Conservation (phyloP, 23 red algal genomes). For the Gracilaria domingensis region DNA sequence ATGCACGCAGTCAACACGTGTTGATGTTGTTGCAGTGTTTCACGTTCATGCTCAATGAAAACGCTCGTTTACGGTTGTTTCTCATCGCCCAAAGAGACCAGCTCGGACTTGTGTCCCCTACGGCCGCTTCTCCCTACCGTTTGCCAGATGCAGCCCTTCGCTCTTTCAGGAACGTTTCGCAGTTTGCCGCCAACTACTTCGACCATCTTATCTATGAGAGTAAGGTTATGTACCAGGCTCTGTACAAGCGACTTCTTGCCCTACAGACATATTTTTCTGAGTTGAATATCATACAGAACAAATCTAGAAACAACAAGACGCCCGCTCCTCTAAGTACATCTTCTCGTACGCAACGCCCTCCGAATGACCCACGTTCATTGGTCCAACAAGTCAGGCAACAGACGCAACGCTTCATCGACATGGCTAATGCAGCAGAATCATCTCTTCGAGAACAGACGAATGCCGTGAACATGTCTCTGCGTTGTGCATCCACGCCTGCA, state of each 20-base stretch:
- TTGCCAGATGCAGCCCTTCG: constrained; percentile 1
- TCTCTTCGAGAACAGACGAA: not conserved
- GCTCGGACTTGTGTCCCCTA: constrained; percentile 9
- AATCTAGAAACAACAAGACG: not conserved
- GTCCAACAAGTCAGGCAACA: not conserved
- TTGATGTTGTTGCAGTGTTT: constrained; percentile 28
- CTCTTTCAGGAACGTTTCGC: constrained; percentile 19
- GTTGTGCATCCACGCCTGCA: not conserved
- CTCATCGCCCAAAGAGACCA: not conserved
- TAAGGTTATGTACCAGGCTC: not conserved
- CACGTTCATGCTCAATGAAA: constrained; percentile 5
- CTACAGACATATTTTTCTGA: not conserved
- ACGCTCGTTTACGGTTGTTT: not conserved
- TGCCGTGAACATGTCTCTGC: not conserved
- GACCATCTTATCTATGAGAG: constrained; percentile 17
- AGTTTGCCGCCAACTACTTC: constrained; percentile 26
- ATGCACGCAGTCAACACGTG: not conserved
- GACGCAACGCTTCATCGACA: not conserved
- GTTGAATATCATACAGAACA: not conserved
- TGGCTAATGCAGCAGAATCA: not conserved
- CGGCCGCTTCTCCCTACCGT: not conserved
- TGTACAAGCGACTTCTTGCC: not conserved
- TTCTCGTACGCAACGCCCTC: not conserved
- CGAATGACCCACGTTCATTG: not conserved
- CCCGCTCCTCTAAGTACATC: not conserved